Evolutionary conservation across 2,329 filamentous ascomycete genomes (phyloP).

Genomic region (Diaporthe sp.): DNA sequence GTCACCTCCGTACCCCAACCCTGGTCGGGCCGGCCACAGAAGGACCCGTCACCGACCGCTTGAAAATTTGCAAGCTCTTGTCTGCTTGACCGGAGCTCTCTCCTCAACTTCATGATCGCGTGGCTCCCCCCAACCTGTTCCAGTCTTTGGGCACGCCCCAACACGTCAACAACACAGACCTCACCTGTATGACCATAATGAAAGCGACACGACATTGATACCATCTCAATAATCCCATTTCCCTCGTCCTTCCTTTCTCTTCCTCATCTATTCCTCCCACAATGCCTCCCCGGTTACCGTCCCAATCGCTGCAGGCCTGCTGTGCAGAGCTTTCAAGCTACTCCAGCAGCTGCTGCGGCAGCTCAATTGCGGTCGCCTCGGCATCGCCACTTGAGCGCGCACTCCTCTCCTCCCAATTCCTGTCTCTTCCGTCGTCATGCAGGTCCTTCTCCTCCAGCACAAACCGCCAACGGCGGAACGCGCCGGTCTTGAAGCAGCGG

Average conservation of each 20-base stretch:
- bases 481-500: slow-evolving; percentile 52
- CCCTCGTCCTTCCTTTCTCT: not conserved
- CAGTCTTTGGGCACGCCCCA: slow-evolving; percentile 33
- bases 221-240: not conserved
- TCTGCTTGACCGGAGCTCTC: not conserved
- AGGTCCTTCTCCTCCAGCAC: slow-evolving; percentile 58
- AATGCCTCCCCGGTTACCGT: slow-evolving; percentile 41
- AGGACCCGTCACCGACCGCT: not conserved
- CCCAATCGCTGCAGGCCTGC: slow-evolving; percentile 38
- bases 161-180: slow-evolving; percentile 10
- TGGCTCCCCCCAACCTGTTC: not conserved
- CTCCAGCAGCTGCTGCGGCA: slow-evolving; percentile 23
- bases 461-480: slow-evolving; percentile 53
- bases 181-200: slow-evolving; percentile 28
- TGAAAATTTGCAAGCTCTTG: slow-evolving; percentile 31
- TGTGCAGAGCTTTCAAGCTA: slow-evolving; percentile 39
- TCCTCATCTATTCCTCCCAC: not conserved
- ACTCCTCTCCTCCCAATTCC: slow-evolving; percentile 28
- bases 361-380: slow-evolving; percentile 16
- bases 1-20: not conserved
- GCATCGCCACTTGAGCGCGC: slow-evolving; percentile 35
- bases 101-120: slow-evolving; percentile 12
- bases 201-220: slow-evolving; percentile 18
- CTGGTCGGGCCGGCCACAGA: not conserved
- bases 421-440: slow-evolving; percentile 29